Evolutionary conservation across 75 land plant species (phyloP), one percentile per base, ranked within the genome.

Genomic region (Cunninghamia lanceolata): DNA sequence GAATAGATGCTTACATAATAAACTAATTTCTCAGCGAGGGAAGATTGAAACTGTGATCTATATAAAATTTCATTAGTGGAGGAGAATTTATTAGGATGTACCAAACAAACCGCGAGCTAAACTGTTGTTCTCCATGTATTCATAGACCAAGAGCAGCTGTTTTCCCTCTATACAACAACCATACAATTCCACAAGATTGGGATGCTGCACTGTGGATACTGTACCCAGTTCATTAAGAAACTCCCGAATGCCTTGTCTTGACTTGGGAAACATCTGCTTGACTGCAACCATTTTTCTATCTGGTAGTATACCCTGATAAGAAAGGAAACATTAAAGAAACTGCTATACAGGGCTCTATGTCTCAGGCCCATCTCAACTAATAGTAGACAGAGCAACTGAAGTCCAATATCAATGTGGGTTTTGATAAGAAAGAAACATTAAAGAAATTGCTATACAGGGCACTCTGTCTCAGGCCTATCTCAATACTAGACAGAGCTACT

Each of bases 231-330:
- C 91, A 78, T 88, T 88, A 25, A 88, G 59, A 66, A 90, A 88
- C 34, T 90, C 91, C 38, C 86, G 47, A 70, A 75, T 77, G 36
- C 90, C 91, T 86, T 86, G 85, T 17, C 86, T 75, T 59, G 89
- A 82, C 32, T 88, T 76, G 42, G 83, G 50, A 32, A 52, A 66
- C 17, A 88, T 28, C 66, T 70, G 85, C 75, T 91, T 91, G 16
- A 91, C 90, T 68, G 91, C 91, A 68, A 91, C 76, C 36, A 45
- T 46, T 28, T 16, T 86, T 35, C 91, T 88, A 84, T 87, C 90
- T 78, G 79, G 30, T n/a, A 91, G 74, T 2, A 84, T 80, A 6
- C 88, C 91, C 88, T 91, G 89, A 21, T 0, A 21, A 56, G 45
- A 63, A 35, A 35, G 14, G 7, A 77, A n/a, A n/a, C n/a, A n/a